Conservation (phyloP, 495 filamentous ascomycete species). For the Penicillium bovifimosum region DNA sequence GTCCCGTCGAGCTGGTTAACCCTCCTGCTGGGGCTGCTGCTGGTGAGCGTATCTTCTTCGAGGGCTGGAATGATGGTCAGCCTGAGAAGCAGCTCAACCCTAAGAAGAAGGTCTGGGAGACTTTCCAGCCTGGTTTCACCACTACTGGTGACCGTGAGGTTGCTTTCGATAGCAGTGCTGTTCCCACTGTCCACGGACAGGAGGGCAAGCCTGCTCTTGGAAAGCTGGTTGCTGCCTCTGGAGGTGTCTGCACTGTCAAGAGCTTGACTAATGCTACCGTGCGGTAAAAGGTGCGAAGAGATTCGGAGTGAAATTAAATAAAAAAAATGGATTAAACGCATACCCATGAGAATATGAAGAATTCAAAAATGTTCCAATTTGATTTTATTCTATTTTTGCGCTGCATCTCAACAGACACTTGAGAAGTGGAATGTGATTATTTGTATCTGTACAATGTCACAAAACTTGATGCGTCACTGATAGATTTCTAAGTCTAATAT, state of each 20-base stretch:
- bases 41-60: slow-evolving; percentile 85
- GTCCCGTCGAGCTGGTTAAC: slow-evolving; percentile 86
- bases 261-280: slow-evolving; percentile 67
- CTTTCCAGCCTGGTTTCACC: slow-evolving; percentile 86
- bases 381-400: not conserved
- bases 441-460: slow-evolving; percentile 1
- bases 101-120: slow-evolving; percentile 99
- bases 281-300: slow-evolving; percentile 34
- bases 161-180: slow-evolving; percentile 61
- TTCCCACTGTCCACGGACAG: slow-evolving; percentile 54
- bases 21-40: slow-evolving; percentile 74
- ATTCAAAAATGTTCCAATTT: slow-evolving; percentile 11
- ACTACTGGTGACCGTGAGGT: slow-evolving; percentile 77
- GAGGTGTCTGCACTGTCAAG: slow-evolving; percentile 69
- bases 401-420: not conserved
- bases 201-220: slow-evolving; percentile 60
- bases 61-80: slow-evolving; percentile 82
- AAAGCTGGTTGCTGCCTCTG: slow-evolving; percentile 64
- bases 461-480: not conserved
- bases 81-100: slow-evolving; percentile 91
- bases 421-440: not conserved
- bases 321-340: slow-evolving; percentile 22
- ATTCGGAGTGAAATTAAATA: slow-evolving; percentile 5
- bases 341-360: slow-evolving; percentile 30
- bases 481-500: not conserved